These are phyloP conservation scores for Bryoglossum gracile DNA, from an alignment of 495 filamentous ascomycete genomes.

Conservation along the genomic window DNA sequence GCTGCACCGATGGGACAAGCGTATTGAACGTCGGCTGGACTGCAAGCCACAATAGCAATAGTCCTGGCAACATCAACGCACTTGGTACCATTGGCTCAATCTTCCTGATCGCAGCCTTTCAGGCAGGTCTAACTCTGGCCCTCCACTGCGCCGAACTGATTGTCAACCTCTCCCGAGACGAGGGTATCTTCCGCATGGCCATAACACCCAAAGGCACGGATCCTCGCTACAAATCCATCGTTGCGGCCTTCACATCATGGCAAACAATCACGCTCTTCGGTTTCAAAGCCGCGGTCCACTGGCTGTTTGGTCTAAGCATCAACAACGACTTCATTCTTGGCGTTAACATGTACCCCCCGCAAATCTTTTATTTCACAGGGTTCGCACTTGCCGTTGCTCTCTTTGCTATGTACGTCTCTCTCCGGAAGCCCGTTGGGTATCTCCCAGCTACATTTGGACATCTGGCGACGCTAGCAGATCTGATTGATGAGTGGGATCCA, in stretches of 20 bases:
- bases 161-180: conserved; percentile 40
- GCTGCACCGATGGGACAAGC: conserved; percentile 31
- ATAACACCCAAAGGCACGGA: conserved; percentile 28
- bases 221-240: conserved; percentile 29
- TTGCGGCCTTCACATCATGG: conserved; percentile 34
- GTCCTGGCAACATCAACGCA: conserved; percentile 15
- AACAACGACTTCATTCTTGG: conserved; percentile 26
- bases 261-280: conserved; percentile 35
- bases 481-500: conserved; percentile 40
- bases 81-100: conserved; percentile 24
- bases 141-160: conserved; percentile 39
- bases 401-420: conserved; percentile 33
- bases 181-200: conserved; percentile 31
- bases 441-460: conserved; percentile 39
- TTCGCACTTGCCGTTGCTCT: conserved; percentile 28
- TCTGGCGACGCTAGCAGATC: conserved; percentile 36
- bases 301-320: conserved; percentile 38
- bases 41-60: too few relatives aligned
- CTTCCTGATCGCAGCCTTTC: conserved; percentile 28
- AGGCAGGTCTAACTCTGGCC: conserved; percentile 32
- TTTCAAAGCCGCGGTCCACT: conserved; percentile 38
- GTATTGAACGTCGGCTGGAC: conserved; percentile 27
- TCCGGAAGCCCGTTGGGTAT: conserved; percentile 30
- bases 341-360: conserved; percentile 32
- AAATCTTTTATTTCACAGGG: conserved; percentile 31